Evolutionary conservation across 129 eudicot genomes (phyloP), one percentile per base, ranked within the genome.

Genomic region (Silybum marianum): DNA sequence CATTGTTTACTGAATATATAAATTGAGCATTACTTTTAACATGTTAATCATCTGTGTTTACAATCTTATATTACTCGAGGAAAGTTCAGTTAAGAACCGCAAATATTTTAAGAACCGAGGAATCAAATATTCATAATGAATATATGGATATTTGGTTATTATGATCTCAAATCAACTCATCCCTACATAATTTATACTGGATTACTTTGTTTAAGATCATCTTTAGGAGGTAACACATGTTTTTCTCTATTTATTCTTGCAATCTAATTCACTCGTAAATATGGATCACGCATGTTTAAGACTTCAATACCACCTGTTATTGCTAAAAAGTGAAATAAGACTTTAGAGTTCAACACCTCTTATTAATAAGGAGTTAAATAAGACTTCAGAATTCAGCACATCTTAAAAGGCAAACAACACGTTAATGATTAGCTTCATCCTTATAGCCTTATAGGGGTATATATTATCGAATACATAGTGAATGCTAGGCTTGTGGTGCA

Each of bases 401-500:
- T 58, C 23, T 58, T 58, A n/a, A n/a, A 44, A 11, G 3, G 12
- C 4, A 11, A 10, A 44, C 54, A 40, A 9, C 48, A 44, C 16
- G 54, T 44, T 44, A 44, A 44, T 44, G 16, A 44, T 44, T 40
- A 44, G 10, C 54, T 11, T 60, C 22, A 9, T 65, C 68, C 4
- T 39, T 68, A 60, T 58, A 54, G 79, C 71, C 28, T 39, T 68
- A 60, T 58, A 54, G 79, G 79, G 63, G 48, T 63, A 22, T 22
- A 19, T 63, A 16, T 38, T 58, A 74, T 8, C 7, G 44, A 42
- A 69, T 42, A 28, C 21, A 73, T 7, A 11, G 44, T n/a, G 25
- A 42, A 70, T 70, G 83, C 36, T 79, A 54, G 54, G 80, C 74
- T 46, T 85, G 85, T 81, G 69, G 74, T 80, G 82, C 83, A 79